phyloP scores from a whole-genome alignment of 2,329 filamentous ascomycete genomes.

The Magnaporthiopsis incrustans region DNA sequence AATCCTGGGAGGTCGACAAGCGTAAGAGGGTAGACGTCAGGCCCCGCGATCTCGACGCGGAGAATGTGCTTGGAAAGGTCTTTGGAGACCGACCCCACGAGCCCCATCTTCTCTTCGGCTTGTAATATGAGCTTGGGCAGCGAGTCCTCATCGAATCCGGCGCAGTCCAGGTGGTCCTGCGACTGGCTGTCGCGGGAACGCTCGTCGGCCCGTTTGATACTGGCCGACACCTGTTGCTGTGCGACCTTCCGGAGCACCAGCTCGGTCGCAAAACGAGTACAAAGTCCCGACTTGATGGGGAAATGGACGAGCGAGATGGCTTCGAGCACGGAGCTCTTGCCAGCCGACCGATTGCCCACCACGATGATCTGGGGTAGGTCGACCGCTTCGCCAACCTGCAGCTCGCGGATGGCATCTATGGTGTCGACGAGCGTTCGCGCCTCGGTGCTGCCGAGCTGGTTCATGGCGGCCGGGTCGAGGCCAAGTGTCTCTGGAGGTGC shows the following conservation, averaged over 20 bases:
- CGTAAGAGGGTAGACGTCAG: conserved; percentile 42
- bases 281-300: conserved; percentile 47
- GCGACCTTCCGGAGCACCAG: conserved; percentile 43
- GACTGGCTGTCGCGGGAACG: conserved; percentile 19
- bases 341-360: conserved; percentile 52
- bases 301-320: conserved; percentile 56
- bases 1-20: conserved; percentile 53
- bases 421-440: not conserved
- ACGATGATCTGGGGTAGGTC: conserved; percentile 44
- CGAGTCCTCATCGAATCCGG: conserved; percentile 12
- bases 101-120: conserved; percentile 40
- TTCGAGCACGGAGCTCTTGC: conserved; percentile 58
- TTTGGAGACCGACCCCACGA: conserved; percentile 23
- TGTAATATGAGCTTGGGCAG: conserved; percentile 28
- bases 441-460: not conserved
- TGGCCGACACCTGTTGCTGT: conserved; percentile 22
- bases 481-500: not conserved
- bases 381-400: conserved; percentile 13
- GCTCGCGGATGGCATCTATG: not conserved
- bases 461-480: not conserved
- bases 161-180: conserved; percentile 18
- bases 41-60: conserved; percentile 38
- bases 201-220: conserved; percentile 26
- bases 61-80: conserved; percentile 39
- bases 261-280: conserved; percentile 57